Conservation (phyloP, 352 stramenopile genomes). For the Elongisporangium senticosum region DNA sequence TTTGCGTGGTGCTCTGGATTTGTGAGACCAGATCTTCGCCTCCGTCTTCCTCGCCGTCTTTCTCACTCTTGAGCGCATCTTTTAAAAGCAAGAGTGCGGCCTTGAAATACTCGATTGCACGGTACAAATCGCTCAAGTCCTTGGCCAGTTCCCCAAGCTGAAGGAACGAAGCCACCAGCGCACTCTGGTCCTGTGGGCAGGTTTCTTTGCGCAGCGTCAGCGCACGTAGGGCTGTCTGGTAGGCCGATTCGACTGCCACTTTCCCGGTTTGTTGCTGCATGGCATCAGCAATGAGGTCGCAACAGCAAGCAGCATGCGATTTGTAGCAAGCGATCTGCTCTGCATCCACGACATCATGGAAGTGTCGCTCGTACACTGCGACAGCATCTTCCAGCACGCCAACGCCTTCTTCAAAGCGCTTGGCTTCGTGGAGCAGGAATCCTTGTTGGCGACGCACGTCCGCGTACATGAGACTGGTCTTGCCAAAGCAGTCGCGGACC, state of each 20-base stretch:
- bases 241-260: constrained; percentile 31
- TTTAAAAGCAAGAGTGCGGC: constrained; percentile 29
- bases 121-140: constrained; percentile 40
- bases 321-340: constrained; percentile 16
- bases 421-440: constrained; percentile 17
- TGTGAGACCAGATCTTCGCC: constrained; percentile 20
- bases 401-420: constrained; percentile 21
- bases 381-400: constrained; percentile 51
- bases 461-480: constrained; percentile 39
- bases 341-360: constrained; percentile 14
- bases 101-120: constrained; percentile 50
- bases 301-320: constrained; percentile 24
- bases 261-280: constrained; percentile 10
- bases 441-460: constrained; percentile 42
- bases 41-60: background rate
- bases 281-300: constrained; percentile 27
- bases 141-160: constrained; percentile 38
- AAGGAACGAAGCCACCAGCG: constrained; percentile 35
- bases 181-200: constrained; percentile 14
- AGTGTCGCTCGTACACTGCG: constrained; percentile 43
- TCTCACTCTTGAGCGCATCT: background rate
- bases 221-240: constrained; percentile 28
- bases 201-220: constrained; percentile 30
- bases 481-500: constrained; percentile 38
- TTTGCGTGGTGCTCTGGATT: constrained; percentile 31